A percentile compares a stretch with the other conserved stretches of the same genome.
These are phyloP conservation scores for Pyrenula massariospora DNA, from an alignment of 495 filamentous ascomycete genomes.

Conservation along the genomic window DNA sequence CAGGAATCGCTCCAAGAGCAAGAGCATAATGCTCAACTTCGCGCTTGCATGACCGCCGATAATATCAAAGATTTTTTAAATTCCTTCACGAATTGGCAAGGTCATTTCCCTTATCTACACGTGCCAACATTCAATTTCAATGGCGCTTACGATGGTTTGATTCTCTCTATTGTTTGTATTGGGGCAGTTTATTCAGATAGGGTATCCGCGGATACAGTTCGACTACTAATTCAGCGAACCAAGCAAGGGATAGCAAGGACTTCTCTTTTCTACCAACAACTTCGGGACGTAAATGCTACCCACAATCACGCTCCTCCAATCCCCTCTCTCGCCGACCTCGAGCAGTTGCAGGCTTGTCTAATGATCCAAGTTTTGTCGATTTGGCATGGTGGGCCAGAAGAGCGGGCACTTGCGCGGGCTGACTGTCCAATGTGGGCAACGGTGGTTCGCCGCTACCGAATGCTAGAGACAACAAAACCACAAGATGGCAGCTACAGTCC, in stretches of 20 bases:
- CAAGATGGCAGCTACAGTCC: slow-evolving; percentile 19
- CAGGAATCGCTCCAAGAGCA: slow-evolving; percentile 16
- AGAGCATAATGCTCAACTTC: slow-evolving; percentile 24
- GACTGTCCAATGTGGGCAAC: slow-evolving; percentile 38
- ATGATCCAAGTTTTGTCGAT: slow-evolving; percentile 43
- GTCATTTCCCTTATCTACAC: slow-evolving; percentile 59
- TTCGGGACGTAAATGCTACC: slow-evolving; percentile 15
- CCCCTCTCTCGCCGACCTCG: slow-evolving; percentile 14
- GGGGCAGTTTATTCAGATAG: slow-evolving; percentile 55
- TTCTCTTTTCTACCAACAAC: slow-evolving; percentile 29
- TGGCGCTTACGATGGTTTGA: slow-evolving; percentile 45
- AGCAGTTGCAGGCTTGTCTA: slow-evolving; percentile 49
- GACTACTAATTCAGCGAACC: slow-evolving; percentile 45
- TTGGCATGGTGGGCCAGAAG: slow-evolving; percentile 50
- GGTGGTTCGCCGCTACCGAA: slow-evolving; percentile 34
- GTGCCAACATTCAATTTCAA: slow-evolving; percentile 52
- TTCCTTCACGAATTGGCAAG: slow-evolving; percentile 49
- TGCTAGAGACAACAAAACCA: slow-evolving; percentile 29
- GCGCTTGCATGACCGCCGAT: slow-evolving; percentile 40
- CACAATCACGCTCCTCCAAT: slow-evolving; percentile 13
- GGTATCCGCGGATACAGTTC: slow-evolving; percentile 37
- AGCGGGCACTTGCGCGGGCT: slow-evolving; percentile 41
- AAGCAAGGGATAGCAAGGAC: slow-evolving; percentile 35
- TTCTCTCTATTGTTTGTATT: slow-evolving; percentile 51
- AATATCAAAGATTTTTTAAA: slow-evolving; percentile 52